These are phyloP conservation scores for Eucalyptus leucophloia DNA, from an alignment of 345 rosid species.

Conservation along the genomic window DNA sequence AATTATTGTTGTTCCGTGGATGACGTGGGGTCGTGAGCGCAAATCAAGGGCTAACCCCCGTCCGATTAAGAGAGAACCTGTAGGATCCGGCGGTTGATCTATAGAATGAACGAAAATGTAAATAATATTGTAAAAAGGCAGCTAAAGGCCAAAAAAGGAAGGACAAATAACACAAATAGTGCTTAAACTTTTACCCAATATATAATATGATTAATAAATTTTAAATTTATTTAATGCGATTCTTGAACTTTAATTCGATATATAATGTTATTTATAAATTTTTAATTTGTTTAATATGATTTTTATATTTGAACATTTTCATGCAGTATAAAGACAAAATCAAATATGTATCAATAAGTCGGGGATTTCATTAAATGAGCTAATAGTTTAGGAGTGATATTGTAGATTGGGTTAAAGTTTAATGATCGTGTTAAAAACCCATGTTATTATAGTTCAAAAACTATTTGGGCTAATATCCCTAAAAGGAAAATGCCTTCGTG, in stretches of 20 bases:
- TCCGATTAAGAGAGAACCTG: neutral
- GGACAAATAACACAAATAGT: too few species aligned
- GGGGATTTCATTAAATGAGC: too few species aligned
- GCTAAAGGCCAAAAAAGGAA: neutral
- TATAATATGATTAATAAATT: too few species aligned
- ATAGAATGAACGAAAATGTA: neutral
- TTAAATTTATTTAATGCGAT: too few species aligned
- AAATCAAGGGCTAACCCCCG: neutral
- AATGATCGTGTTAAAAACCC: too few species aligned
- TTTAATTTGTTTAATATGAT: too few species aligned
- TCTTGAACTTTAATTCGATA: fast-evolving
- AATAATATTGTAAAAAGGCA: neutral
- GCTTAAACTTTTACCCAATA: fast-evolving
- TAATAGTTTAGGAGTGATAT: fast-evolving
- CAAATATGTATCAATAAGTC: too few species aligned
- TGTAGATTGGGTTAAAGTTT: too few species aligned
- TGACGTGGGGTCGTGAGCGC: neutral
- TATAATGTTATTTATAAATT: too few species aligned
- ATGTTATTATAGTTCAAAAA: too few species aligned
- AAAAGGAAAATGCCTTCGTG: neutral
- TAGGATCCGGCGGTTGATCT: neutral
- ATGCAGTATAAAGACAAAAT: too few species aligned
- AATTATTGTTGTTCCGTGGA: neutral
- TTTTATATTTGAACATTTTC: too few species aligned
- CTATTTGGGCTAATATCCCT: neutral